Percentiles rank a stretch among this genome's conserved stretches.
Evolutionary conservation across 148 eudicot genomes (phyloP).

Genomic region (Beta vulgaris): DNA sequence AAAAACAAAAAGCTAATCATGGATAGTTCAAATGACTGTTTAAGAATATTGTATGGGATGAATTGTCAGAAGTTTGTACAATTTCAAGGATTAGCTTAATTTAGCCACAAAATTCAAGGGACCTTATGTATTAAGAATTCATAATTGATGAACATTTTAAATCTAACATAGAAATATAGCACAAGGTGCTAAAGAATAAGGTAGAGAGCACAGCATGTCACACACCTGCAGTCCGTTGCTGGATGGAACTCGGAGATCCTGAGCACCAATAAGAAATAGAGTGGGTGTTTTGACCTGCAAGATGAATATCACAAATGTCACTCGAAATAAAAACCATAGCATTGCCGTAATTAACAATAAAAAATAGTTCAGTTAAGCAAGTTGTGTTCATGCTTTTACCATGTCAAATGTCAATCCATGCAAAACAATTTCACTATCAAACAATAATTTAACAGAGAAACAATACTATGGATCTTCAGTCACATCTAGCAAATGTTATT

Average conservation of each 20-base stretch:
- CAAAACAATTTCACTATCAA: too few species aligned
- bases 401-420: too few species aligned
- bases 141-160: not conserved
- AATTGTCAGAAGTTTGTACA: not conserved
- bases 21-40: not conserved
- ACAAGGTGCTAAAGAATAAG: not conserved
- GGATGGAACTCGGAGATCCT: conserved; percentile 88
- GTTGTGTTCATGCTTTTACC: too few species aligned
- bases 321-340: not conserved
- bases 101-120: too few species aligned
- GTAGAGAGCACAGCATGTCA: conserved; percentile 21
- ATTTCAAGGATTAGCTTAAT: not conserved
- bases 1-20: not conserved
- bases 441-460: too few species aligned
- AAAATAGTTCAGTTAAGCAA: too few species aligned
- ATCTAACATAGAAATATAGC: not conserved
- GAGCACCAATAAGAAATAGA: conserved; percentile 73
- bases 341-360: too few species aligned
- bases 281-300: conserved; percentile 91
- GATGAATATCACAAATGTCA: not conserved
- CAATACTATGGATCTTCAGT: too few species aligned
- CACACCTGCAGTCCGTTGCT: conserved; percentile 86
- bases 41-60: not conserved
- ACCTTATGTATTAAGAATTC: too few species aligned
- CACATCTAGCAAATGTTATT: not conserved